Conservation (phyloP, 2,329 filamentous ascomycete species). For the Scedosporium dehoogii region DNA sequence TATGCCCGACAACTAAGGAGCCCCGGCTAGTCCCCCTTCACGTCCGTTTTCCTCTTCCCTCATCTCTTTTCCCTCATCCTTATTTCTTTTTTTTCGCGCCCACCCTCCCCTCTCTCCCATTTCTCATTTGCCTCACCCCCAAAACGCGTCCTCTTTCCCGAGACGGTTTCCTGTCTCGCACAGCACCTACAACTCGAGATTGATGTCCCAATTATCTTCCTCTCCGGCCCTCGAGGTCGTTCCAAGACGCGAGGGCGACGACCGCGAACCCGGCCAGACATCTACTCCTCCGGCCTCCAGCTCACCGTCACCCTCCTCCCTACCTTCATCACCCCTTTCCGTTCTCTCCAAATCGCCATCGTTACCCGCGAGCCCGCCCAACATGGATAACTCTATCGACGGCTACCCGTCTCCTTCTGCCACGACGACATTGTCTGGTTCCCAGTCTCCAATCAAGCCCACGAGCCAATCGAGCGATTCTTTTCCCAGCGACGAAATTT, state of each 20-base stretch:
- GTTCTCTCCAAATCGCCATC: conserved; percentile 43
- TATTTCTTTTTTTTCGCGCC: neutral
- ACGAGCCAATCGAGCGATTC: conserved; percentile 21
- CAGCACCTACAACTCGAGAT: neutral
- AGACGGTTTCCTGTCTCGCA: neutral
- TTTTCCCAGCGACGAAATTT: conserved; percentile 13
- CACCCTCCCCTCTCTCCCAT: neutral
- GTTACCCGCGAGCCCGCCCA: conserved; percentile 33
- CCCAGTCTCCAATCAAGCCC: conserved; percentile 39
- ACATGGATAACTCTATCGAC: conserved; percentile 23
- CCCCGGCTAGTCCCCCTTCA: neutral
- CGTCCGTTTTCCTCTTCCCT: neutral
- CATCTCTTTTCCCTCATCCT: too few species aligned
- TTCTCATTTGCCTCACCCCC: neutral
- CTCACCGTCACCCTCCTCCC: conserved; percentile 28
- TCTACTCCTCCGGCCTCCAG: conserved; percentile 22
- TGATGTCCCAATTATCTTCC: neutral
- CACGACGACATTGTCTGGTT: conserved; percentile 32
- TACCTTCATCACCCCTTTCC: conserved; percentile 45
- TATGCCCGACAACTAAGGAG: neutral
- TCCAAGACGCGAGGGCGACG: neutral
- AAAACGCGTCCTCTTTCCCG: neutral
- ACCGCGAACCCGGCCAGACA: conserved; percentile 1
- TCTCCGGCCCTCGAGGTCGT: neutral
- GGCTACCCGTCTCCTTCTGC: conserved; percentile 46